These are phyloP conservation scores for Lavandula angustifolia DNA, from an alignment of 257 asterid species.

Conservation along the genomic window DNA sequence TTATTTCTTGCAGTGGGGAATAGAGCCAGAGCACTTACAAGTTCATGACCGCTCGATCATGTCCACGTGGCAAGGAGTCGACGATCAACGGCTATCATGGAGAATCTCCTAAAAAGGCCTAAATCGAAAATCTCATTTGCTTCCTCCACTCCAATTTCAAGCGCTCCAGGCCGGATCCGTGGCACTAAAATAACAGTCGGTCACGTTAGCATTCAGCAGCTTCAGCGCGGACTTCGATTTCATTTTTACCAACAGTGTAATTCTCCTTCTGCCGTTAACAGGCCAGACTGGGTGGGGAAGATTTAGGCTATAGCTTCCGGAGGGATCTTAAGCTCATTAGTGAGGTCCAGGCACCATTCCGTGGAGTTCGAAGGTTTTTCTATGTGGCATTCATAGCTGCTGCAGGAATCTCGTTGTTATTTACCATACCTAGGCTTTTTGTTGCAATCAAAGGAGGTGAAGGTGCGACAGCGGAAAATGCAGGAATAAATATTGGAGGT, in stretches of 20 bases:
- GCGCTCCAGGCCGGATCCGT: slow-evolving; percentile 74
- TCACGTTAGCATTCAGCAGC: slow-evolving; percentile 62
- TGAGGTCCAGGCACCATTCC: slow-evolving; percentile 99
- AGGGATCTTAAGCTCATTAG: slow-evolving; percentile 96
- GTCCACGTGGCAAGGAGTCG: slow-evolving; percentile 21
- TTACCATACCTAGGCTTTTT: slow-evolving; percentile 74
- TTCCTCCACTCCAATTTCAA: slow-evolving; percentile 43
- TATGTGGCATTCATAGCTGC: slow-evolving; percentile 87
- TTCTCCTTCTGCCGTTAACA: slow-evolving; percentile 34
- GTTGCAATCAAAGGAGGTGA: slow-evolving; percentile 82
- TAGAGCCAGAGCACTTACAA: slow-evolving; percentile 12
- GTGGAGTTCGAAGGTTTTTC: slow-evolving; percentile 86
- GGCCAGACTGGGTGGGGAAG: slow-evolving; percentile 97
- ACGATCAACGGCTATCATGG: slow-evolving; percentile 14
- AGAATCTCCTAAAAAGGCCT: slow-evolving; percentile 4
- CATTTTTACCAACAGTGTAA: slow-evolving; percentile 21
- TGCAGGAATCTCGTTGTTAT: slow-evolving; percentile 80
- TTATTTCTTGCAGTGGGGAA: slow-evolving; percentile 32
- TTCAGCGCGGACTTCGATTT: slow-evolving; percentile 56
- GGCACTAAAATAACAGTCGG: slow-evolving; percentile 55
- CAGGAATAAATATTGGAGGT: slow-evolving; percentile 83
- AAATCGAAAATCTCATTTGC: slow-evolving; percentile 24
- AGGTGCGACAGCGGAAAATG: slow-evolving; percentile 67
- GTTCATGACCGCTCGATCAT: slow-evolving; percentile 31
- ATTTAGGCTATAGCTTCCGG: slow-evolving; percentile 81